Evolutionary conservation across 331 rosid species (phyloP).

Genomic region (Erythrophleum ivorense): DNA sequence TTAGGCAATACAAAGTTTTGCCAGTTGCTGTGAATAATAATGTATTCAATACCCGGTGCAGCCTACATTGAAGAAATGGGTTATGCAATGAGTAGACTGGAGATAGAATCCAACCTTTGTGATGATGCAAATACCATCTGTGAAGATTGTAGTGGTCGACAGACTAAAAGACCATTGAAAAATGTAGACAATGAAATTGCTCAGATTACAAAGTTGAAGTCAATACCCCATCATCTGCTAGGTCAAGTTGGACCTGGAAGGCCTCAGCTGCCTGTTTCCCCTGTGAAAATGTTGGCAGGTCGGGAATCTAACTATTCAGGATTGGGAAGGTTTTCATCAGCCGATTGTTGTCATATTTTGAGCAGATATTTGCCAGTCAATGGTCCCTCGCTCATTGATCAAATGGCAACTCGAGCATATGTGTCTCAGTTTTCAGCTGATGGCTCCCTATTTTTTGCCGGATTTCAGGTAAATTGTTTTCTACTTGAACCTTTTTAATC

Average conservation of each 20-base stretch:
- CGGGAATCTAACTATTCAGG: slow-evolving; percentile 81
- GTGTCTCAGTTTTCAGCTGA: slow-evolving; percentile 94
- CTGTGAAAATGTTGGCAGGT: slow-evolving; percentile 93
- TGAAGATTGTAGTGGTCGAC: slow-evolving; percentile 52
- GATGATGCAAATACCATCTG: slow-evolving; percentile 48
- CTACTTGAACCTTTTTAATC: not conserved
- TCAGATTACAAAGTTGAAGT: slow-evolving; percentile 75
- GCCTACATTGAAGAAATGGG: slow-evolving; percentile 71
- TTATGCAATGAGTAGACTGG: slow-evolving; percentile 78
- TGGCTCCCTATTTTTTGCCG: slow-evolving; percentile 89
- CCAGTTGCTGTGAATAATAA: slow-evolving; percentile 45
- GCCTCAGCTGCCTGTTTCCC: slow-evolving; percentile 64
- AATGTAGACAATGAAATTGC: slow-evolving; percentile 78
- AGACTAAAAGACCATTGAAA: slow-evolving; percentile 39
- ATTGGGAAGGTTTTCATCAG: slow-evolving; percentile 83
- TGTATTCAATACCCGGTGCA: slow-evolving; percentile 50
- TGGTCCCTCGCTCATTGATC: slow-evolving; percentile 84
- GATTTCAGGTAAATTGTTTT: slow-evolving; percentile 72
- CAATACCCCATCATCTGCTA: slow-evolving; percentile 64
- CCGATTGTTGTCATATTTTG: slow-evolving; percentile 84
- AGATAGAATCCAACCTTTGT: slow-evolving; percentile 53
- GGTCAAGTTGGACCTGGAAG: slow-evolving; percentile 60
- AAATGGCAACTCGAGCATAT: slow-evolving; percentile 75
- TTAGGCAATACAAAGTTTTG: slow-evolving; percentile 40
- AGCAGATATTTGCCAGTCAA: slow-evolving; percentile 87